Evolutionary conservation across 2,329 filamentous ascomycete genomes (phyloP).

Genomic region (Apiospora aurea): DNA sequence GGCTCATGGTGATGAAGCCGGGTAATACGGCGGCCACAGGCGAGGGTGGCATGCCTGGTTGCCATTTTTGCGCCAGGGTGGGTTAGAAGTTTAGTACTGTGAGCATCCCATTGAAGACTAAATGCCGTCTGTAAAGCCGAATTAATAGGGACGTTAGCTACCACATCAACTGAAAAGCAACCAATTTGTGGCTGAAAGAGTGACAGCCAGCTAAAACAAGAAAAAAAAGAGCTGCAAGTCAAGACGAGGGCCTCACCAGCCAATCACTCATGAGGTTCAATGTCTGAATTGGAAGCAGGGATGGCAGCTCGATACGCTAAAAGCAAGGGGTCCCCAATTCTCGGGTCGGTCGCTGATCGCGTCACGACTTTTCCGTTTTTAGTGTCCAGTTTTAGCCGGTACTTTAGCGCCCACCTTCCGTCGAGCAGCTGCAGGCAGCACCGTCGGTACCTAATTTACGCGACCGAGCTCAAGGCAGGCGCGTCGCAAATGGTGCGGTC

Average conservation of each 20-base stretch:
- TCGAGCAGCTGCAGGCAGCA: neutral
- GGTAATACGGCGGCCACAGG: neutral
- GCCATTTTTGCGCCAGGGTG: neutral
- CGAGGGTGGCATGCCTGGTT: neutral
- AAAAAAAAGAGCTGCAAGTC: neutral
- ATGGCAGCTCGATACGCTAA: constrained; percentile 4
- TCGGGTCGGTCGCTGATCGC: constrained; percentile 6
- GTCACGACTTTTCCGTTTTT: neutral
- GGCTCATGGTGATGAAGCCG: neutral
- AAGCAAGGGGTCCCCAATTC: neutral
- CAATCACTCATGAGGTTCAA: neutral
- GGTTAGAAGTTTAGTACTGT: neutral
- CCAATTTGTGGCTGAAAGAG: neutral
- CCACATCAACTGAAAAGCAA: neutral
- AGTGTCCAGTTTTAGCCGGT: constrained; percentile 2
- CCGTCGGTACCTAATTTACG: constrained; percentile 9
- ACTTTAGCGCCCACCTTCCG: neutral
- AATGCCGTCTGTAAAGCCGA: neutral
- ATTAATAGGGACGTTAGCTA: neutral
- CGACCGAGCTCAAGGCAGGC: constrained; percentile 3
- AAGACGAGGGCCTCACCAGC: neutral
- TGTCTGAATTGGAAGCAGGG: neutral
- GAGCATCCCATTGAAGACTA: neutral
- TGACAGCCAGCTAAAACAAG: neutral
- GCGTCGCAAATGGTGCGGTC: constrained; percentile 1